A percentile compares a stretch with the other conserved stretches of the same genome.
Evolutionary conservation across 169 alveolate genomes (phyloP).

Genomic region (Eimeria brunetti): DNA sequence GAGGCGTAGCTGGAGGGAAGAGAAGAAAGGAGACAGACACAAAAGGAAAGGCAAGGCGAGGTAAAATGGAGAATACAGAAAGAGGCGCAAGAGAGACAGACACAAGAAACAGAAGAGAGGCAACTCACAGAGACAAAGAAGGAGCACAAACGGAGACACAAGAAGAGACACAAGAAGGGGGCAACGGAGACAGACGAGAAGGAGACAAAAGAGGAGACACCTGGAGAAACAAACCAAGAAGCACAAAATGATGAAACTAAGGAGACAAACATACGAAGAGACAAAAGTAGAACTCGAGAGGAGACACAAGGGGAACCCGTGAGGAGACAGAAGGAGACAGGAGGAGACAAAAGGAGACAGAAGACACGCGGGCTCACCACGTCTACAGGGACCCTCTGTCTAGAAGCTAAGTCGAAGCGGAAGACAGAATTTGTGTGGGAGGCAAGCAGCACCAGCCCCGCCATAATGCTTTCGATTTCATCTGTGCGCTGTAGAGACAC

Average conservation of each 20-base stretch:
- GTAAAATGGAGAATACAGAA: not conserved
- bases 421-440: slow-evolving; percentile 86
- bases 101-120: no score
- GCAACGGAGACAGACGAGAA: no score
- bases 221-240: not conserved
- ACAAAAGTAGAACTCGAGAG: not conserved
- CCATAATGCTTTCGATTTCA: slow-evolving; percentile 91
- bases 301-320: not conserved
- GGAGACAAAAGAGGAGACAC: not conserved
- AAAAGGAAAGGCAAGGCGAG: not conserved
- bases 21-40: not conserved
- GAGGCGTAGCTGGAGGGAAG: not conserved
- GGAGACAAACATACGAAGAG: not conserved
- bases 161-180: not conserved
- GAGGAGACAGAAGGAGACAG: not conserved
- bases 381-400: slow-evolving; percentile 82
- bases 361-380: slow-evolving; percentile 55
- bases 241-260: no score
- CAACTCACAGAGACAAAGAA: no score
- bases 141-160: no score
- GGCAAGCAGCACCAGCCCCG: slow-evolving; percentile 88
- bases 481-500: slow-evolving; percentile 88
- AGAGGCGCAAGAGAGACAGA: not conserved
- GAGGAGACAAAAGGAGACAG: not conserved
- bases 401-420: slow-evolving; percentile 84